phyloP scores from a whole-genome alignment of 371 early-diverging fungal genomes.

The Circinella minor region DNA sequence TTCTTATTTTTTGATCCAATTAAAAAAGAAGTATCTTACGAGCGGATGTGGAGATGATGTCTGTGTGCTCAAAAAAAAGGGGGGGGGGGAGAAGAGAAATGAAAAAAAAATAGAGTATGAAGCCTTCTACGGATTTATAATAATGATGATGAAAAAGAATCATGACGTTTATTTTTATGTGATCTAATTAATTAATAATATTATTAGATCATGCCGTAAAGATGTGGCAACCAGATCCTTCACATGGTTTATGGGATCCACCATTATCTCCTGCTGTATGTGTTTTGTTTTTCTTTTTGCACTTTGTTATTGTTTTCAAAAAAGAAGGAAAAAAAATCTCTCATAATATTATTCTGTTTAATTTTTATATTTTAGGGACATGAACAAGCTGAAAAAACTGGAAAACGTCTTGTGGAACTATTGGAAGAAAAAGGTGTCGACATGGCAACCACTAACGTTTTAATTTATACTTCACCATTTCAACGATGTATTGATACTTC shows the following conservation, averaged over 20 bases:
- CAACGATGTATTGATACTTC: constrained; percentile 54
- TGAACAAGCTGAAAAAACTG: constrained; percentile 38
- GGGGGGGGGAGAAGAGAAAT: no score
- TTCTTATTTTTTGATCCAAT: no score
- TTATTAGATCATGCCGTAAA: constrained; percentile 41
- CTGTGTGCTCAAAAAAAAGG: not conserved
- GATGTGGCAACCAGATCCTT: constrained; percentile 47
- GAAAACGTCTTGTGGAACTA: constrained; percentile 24
- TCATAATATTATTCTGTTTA: not conserved
- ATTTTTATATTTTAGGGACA: constrained; percentile 26
- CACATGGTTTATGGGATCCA: constrained; percentile 48
- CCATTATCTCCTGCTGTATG: constrained; percentile 37
- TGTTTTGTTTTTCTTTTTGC: not conserved
- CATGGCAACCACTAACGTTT: constrained; percentile 20
- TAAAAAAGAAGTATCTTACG: no score
- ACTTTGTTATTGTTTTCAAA: no score
- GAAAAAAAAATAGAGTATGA: no score
- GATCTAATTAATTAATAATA: no score
- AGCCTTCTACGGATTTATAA: not conserved
- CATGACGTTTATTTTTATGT: not conserved
- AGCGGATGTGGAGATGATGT: not conserved
- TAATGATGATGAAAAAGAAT: not conserved
- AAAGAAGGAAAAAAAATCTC: not conserved
- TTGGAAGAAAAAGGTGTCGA: constrained; percentile 29
- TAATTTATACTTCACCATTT: constrained; percentile 51